Percentiles rank a stretch among this genome's conserved stretches.
Evolutionary conservation across 2,329 filamentous ascomycete genomes (phyloP).

Genomic region (Claviceps sp.): DNA sequence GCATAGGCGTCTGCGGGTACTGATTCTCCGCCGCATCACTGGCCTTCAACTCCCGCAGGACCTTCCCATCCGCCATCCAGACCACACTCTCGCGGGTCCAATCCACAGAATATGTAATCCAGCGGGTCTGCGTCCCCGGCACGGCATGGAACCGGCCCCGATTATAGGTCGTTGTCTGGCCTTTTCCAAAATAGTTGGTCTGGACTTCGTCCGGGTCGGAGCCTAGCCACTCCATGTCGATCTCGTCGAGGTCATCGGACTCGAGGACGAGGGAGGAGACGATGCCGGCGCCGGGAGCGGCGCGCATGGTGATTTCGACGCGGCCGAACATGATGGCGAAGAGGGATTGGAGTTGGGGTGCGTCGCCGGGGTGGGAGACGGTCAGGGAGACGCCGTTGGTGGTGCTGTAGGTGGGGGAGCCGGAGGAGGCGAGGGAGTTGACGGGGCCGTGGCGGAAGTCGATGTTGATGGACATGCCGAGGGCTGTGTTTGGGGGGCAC

Average conservation of each 20-base stretch:
- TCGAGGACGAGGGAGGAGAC: conserved; percentile 86
- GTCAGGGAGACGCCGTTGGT: conserved; percentile 69
- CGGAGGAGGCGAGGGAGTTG: conserved; percentile 61
- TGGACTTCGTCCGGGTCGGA: conserved; percentile 67
- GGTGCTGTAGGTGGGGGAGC: conserved; percentile 55
- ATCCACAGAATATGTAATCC: conserved; percentile 79
- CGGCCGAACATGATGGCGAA: conserved; percentile 99
- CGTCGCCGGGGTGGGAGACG: conserved; percentile 63
- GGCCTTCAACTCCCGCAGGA: conserved; percentile 62
- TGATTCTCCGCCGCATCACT: conserved; percentile 55
- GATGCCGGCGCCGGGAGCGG: conserved; percentile 78
- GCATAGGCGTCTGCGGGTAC: conserved; percentile 94
- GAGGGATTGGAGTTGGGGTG: conserved; percentile 72
- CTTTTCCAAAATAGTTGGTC: conserved; percentile 95
- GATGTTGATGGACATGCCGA: conserved; percentile 69
- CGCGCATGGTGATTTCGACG: conserved; percentile 73
- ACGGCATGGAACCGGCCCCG: conserved; percentile 66
- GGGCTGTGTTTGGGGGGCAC: conserved; percentile 65
- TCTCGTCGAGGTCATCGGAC: conserved; percentile 87
- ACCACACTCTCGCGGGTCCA: conserved; percentile 79
- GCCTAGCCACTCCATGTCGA: conserved; percentile 95
- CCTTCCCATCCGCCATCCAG: conserved; percentile 70
- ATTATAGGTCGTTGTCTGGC: conserved; percentile 71
- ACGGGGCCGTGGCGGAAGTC: conserved; percentile 72
- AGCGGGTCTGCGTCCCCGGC: conserved; percentile 57